Base-by-base conservation (phyloP, 345 rosid genomes). In the Dipteronia dyeriana region DNA sequence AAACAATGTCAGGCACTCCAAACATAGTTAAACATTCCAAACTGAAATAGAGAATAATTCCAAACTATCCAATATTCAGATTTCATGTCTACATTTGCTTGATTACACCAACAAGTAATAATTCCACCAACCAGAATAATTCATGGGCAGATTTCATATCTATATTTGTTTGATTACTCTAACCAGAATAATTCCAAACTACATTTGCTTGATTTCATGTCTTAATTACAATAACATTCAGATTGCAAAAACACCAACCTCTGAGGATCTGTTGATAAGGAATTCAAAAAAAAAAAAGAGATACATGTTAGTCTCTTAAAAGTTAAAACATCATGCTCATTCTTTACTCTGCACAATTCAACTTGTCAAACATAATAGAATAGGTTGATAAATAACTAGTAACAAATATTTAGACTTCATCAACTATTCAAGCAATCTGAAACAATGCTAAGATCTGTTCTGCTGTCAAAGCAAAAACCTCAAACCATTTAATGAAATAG, bases 191-290 rank as follows among this genome's bases (percentile, higher is more conserved):
- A n/a, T n/a, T n/a, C n/a, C n/a, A n/a, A n/a, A n/a, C n/a, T n/a
- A n/a, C n/a, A n/a, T n/a, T n/a, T n/a, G n/a, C n/a, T n/a, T n/a
- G n/a, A n/a, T n/a, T n/a, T n/a, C n/a, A n/a, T n/a, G n/a, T n/a
- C n/a, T n/a, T n/a, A n/a, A n/a, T n/a, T n/a, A n/a, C n/a, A n/a
- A n/a, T n/a, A n/a, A n/a, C n/a, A n/a, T n/a, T n/a, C n/a, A n/a
- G n/a, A n/a, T n/a, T n/a, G n/a, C n/a, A n/a, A n/a, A n/a, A 83
- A 53, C 56, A 91, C 86, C 8, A 75, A 39, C 65, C 94, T 87
- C 97, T 92, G 82, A 29, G n/a, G n/a, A n/a, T n/a, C n/a, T n/a
- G n/a, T n/a, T 11, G 22, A 57, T 13, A 31, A 65, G 16, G 31
- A 67, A 79, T n/a, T 59, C 16, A 20, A 54, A n/a, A 13, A 39